A percentile compares a stretch with the other conserved stretches of the same genome.
These are phyloP conservation scores for Botrytis tulipae DNA, from an alignment of 2,329 filamentous ascomycete genomes.

Conservation along the genomic window DNA sequence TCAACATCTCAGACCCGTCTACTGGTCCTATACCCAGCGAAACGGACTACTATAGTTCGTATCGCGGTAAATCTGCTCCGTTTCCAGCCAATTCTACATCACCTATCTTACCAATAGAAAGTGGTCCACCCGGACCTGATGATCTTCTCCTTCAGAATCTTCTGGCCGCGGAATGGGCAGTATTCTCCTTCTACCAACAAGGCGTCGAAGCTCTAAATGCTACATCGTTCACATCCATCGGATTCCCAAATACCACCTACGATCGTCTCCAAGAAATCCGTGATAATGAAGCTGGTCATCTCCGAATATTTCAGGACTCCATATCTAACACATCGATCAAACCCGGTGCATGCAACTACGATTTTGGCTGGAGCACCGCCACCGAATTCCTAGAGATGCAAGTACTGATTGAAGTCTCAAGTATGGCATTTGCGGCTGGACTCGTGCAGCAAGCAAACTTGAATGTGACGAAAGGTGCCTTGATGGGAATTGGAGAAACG, in stretches of 20 bases:
- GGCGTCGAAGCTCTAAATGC: slow-evolving; percentile 44
- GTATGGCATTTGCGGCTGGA: slow-evolving; percentile 44
- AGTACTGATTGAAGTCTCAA: slow-evolving; percentile 41
- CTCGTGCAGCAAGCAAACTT: slow-evolving; percentile 40
- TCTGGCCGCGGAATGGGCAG: slow-evolving; percentile 46
- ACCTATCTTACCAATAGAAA: slow-evolving; percentile 37
- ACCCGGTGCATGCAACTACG: slow-evolving; percentile 41
- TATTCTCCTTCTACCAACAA: slow-evolving; percentile 47
- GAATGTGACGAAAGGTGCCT: slow-evolving; percentile 40
- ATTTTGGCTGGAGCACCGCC: slow-evolving; percentile 33
- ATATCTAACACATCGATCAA: slow-evolving; percentile 45
- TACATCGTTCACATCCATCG: slow-evolving; percentile 39
- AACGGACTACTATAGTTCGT: slow-evolving; percentile 38
- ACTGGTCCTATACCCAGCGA: slow-evolving; percentile 37
- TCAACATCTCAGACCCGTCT: slow-evolving; percentile 6
- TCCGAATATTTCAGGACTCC: slow-evolving; percentile 46
- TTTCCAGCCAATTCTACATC: slow-evolving; percentile 42
- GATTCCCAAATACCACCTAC: slow-evolving; percentile 44
- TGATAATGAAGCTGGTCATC: slow-evolving; percentile 47
- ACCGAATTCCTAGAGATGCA: slow-evolving; percentile 37
- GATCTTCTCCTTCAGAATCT: slow-evolving; percentile 48
- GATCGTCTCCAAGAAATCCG: slow-evolving; percentile 43
- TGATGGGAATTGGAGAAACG: slow-evolving; percentile 42
- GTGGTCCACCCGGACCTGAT: slow-evolving; percentile 40
- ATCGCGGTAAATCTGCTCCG: slow-evolving; percentile 38